phyloP scores from a whole-genome alignment of 2,329 filamentous ascomycete species.

The Verticillium zaregamsianum region DNA sequence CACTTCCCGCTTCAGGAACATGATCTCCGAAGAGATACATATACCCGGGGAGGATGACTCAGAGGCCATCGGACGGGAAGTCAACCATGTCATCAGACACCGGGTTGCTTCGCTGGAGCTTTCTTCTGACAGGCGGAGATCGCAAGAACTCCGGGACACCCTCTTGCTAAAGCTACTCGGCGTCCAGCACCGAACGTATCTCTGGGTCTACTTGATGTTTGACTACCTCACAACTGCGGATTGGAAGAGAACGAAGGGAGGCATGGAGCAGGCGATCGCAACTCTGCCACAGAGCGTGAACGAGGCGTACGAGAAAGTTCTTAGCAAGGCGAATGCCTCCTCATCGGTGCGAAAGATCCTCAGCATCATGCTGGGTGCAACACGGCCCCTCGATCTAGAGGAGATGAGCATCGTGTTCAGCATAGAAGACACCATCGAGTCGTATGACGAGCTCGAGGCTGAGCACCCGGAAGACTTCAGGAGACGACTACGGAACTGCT shows the following conservation, averaged over 20 bases:
- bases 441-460: neutral
- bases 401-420: neutral
- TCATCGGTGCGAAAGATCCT: neutral
- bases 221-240: neutral
- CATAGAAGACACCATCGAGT: neutral
- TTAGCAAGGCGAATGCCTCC: neutral
- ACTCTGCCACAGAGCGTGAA: neutral
- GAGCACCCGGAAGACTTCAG: neutral
- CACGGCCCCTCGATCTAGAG: neutral
- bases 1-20: neutral
- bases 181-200: neutral
- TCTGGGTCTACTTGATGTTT: constrained; percentile 6
- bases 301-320: neutral
- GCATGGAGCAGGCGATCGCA: neutral
- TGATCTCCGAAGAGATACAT: neutral
- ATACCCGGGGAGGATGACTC: constrained; percentile 6
- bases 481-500: neutral
- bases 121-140: neutral
- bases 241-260: neutral
- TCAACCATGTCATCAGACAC: neutral
- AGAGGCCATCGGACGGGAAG: neutral
- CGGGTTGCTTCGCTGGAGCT: neutral
- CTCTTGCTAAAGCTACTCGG: neutral
- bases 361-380: neutral
- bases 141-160: neutral